Base-by-base conservation (phyloP, 345 rosid genomes). In the Hirschfeldia incana region DNA sequence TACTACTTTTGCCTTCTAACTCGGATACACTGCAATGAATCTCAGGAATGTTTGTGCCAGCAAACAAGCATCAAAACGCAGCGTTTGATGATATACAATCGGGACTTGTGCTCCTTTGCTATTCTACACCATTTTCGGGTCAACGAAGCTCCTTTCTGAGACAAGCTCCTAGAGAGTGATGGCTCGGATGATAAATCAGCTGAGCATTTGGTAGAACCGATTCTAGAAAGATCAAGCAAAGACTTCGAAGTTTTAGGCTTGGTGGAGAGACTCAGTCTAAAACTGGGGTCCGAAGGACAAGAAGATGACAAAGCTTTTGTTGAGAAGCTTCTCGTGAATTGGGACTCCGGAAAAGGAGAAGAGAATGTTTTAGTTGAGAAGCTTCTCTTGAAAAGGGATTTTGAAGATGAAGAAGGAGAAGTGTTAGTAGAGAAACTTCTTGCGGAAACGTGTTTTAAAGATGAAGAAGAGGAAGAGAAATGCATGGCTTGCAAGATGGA, bases 1-100 rank as follows among this genome's bases (percentile, higher is more conserved):
- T 6, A 37, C 44, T 37, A 37, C 44, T 37, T 37, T 37, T 42
- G 49, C 49, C 49, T 42, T 42, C 49, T 42, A 10, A 42, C 11
- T 42, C 49, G 13, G 49, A 10, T 42, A 13, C 49, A 42, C 10
- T 42, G 49, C 49, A 42, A 42, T 2, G 49, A 16, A 59, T 27
- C 64, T 62, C 1, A 80, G 29, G 83, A 89, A 70, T 94, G 97
- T 70, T 92, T 94, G 80, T 90, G 94, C 98, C 98, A 92, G 46
- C 97, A 92, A 82, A 90, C 87, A 57, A 94, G 98, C 98, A 94
- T 94, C 13, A 88, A 92, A 75, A 94, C 94, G 80, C 98, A 94
- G 57, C 97, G 87, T 74, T 94, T 89, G 87, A 94, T 85, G 83
- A 94, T 92, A 76, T 94, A 94, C 71, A 92, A 91, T 75, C 93